phyloP scores from a whole-genome alignment of 139 green algal genomes.

The Picochlorum sp. region DNA sequence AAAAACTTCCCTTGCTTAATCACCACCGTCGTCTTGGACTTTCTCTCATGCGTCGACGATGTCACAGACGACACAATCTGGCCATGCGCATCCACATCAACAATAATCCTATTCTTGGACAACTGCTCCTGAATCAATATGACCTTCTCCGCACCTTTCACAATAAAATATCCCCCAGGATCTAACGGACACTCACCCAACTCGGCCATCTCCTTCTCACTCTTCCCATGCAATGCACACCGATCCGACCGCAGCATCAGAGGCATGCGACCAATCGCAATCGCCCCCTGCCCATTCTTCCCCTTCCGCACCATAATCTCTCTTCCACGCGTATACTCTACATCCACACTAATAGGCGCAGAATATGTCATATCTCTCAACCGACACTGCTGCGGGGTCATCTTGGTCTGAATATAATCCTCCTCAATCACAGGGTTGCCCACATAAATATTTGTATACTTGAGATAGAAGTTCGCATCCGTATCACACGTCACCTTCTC shows the following conservation, averaged over 20 bases:
- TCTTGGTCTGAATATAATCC: conserved; percentile 73
- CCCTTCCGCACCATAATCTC: conserved; percentile 81
- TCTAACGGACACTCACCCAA: conserved; percentile 96
- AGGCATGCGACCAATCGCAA: conserved; percentile 91
- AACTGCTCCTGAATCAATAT: conserved; percentile 99
- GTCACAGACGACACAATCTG: conserved; percentile 72
- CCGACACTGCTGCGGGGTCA: conserved; percentile 95
- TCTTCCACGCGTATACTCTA: conserved; percentile 95
- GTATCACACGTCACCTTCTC: conserved; percentile 87
- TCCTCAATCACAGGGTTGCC: conserved; percentile 83
- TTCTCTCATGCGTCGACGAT: conserved; percentile 90
- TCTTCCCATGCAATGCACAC: conserved; percentile 72
- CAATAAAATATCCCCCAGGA: conserved; percentile 96
- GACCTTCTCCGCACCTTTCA: conserved; percentile 88
- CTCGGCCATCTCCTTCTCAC: conserved; percentile 75
- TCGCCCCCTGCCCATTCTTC: conserved; percentile 52
- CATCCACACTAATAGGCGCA: conserved; percentile 91
- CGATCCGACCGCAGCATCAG: conserved; percentile 93
- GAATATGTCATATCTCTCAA: conserved; percentile 94
- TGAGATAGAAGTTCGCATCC: conserved; percentile 98
- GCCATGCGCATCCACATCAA: conserved; percentile 60
- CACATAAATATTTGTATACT: conserved; percentile 91
- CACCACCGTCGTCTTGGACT: conserved; percentile 94
- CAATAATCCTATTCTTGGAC: conserved; percentile 98
- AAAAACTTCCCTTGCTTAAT: conserved; percentile 75